phyloP scores from a whole-genome alignment of 805 yeast species.

The Schwanniomyces pseudopolymorphus region DNA sequence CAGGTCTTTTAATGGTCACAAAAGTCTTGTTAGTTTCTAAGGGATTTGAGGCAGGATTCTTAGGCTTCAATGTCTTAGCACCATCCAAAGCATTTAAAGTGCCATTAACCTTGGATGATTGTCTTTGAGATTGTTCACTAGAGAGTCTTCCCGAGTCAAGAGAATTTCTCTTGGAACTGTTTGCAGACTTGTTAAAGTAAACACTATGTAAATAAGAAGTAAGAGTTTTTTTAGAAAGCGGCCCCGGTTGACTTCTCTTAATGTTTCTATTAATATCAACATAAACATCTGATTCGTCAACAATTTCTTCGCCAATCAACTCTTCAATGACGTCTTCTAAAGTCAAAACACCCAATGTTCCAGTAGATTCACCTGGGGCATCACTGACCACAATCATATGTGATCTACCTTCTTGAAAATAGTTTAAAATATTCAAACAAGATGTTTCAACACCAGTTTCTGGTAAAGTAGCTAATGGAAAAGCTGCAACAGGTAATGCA shows the following conservation, averaged over 20 bases:
- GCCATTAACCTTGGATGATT: background rate
- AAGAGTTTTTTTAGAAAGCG: conserved; percentile 66
- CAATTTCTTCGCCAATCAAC: conserved; percentile 94
- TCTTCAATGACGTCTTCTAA: conserved; percentile 98
- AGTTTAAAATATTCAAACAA: conserved; percentile 88
- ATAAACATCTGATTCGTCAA: conserved; percentile 93
- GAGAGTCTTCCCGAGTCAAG: conserved; percentile 23
- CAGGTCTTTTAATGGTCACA: conserved; percentile 67
- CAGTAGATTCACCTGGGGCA: conserved; percentile 77
- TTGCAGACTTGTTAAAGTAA: conserved; percentile 33
- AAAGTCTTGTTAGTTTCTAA: conserved; percentile 61
- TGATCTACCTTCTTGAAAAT: conserved; percentile 96
- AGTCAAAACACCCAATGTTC: conserved; percentile 89
- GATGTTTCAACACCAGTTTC: conserved; percentile 92
- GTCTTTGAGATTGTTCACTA: conserved; percentile 1
- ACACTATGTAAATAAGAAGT: conserved; percentile 66
- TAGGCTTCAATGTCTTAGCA: conserved; percentile 45
- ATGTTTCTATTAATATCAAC: conserved; percentile 87
- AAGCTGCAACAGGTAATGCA: conserved; percentile 84
- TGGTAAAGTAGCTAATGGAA: conserved; percentile 94
- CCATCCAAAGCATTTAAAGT: conserved; percentile 12
- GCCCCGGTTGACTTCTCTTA: conserved; percentile 75
- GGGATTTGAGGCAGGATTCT: conserved; percentile 70
- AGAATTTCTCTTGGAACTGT: conserved; percentile 42
- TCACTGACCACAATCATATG: conserved; percentile 94